Conservation (phyloP, 2,329 filamentous ascomycete genomes). For the Neophaeococcomyces aloes region DNA sequence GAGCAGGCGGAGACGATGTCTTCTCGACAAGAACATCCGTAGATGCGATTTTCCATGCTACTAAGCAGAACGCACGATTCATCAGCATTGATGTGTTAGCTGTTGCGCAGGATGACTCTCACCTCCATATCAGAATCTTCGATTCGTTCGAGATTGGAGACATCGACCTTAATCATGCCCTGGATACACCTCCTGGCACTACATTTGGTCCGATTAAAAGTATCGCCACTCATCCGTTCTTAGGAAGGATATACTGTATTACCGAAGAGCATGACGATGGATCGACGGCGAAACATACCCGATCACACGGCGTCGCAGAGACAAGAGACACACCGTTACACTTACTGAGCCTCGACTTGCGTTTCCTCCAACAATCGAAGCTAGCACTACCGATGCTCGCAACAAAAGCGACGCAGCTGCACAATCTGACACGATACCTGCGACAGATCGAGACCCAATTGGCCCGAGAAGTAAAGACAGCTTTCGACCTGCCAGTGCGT, state of each 20-base stretch:
- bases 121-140: conserved; percentile 69
- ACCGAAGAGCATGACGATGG: conserved; percentile 20
- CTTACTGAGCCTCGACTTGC: conserved; percentile 70
- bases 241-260: conserved; percentile 69
- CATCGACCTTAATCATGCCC: conserved; percentile 43
- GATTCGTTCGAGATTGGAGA: conserved; percentile 71
- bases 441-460: conserved; percentile 71
- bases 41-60: conserved; percentile 57
- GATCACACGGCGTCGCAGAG: background rate
- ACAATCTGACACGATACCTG: conserved; percentile 77
- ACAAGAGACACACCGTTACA: conserved; percentile 30
- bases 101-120: conserved; percentile 59
- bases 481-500: conserved; percentile 65
- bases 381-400: conserved; percentile 73
- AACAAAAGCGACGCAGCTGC: conserved; percentile 75
- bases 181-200: conserved; percentile 32
- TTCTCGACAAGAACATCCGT: conserved; percentile 61
- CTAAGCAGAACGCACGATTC: conserved; percentile 30
- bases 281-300: conserved; percentile 24
- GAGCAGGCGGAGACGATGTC: conserved; percentile 45
- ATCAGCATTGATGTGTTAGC: conserved; percentile 72
- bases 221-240: conserved; percentile 62
- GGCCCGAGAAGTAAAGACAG: conserved; percentile 69
- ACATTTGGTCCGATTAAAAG: conserved; percentile 35
- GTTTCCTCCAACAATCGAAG: conserved; percentile 62